Evolutionary conservation across 2,329 filamentous ascomycete species (phyloP).

Genomic region (Septoria petroselini): DNA sequence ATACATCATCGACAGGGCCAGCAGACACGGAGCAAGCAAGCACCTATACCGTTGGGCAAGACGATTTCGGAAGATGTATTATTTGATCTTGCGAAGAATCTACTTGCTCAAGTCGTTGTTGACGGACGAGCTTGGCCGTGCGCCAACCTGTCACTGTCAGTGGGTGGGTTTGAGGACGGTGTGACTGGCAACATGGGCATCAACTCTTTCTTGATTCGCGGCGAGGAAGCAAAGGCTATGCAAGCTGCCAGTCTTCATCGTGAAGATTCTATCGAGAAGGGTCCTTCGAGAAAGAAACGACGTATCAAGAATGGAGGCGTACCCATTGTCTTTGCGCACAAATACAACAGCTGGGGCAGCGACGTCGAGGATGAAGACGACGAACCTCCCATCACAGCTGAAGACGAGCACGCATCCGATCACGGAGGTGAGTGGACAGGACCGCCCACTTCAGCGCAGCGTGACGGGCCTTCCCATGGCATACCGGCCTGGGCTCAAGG

Average conservation of each 20-base stretch:
- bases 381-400: conserved; percentile 5
- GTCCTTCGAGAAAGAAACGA: conserved; percentile 38
- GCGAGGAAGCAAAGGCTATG: conserved; percentile 54
- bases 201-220: conserved; percentile 74
- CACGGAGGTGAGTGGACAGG: conserved; percentile 7
- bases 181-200: conserved; percentile 82
- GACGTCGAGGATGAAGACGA: conserved; percentile 20
- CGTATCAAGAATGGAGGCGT: conserved; percentile 38
- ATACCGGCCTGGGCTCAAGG: conserved; percentile 21
- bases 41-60: conserved; percentile 72
- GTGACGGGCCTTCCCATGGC: neutral
- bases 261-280: conserved; percentile 28
- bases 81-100: conserved; percentile 70
- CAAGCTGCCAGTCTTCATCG: conserved; percentile 27
- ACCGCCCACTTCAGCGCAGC: conserved; percentile 14
- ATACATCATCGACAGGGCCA: conserved; percentile 73
- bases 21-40: conserved; percentile 71
- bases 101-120: conserved; percentile 72
- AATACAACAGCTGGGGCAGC: conserved; percentile 26
- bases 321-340: conserved; percentile 37
- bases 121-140: conserved; percentile 88
- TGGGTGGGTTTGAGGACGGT: conserved; percentile 90
- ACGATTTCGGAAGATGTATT: conserved; percentile 68
- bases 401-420: conserved; percentile 7
- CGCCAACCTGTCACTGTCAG: conserved; percentile 80